Conservation (phyloP, 441 rosid genomes). For the Theobroma grandiflorum region DNA sequence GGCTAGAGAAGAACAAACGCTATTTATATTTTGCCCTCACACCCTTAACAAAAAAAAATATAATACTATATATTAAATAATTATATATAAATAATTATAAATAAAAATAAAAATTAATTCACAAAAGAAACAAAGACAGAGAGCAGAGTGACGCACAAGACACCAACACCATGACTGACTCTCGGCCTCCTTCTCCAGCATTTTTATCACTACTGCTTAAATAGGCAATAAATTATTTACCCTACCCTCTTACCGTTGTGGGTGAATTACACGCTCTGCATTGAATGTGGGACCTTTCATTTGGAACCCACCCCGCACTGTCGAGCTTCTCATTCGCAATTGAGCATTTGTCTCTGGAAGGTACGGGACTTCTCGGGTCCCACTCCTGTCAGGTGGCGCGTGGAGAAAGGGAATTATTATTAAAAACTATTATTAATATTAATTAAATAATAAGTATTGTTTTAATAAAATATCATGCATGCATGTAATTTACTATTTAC, state of each 20-base stretch:
- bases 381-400: background rate
- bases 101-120: background rate
- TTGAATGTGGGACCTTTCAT: background rate
- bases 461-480: background rate
- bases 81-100: background rate
- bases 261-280: constrained; percentile 4
- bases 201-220: background rate
- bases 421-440: background rate
- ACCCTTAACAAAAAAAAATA: background rate
- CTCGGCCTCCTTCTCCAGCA: background rate
- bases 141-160: constrained; percentile 19
- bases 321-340: background rate
- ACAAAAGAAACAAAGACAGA: background rate
- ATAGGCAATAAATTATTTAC: background rate
- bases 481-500: background rate
- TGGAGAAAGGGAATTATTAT: background rate
- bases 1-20: constrained; percentile 31
- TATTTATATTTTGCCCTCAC: constrained; percentile 10
- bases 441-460: too few relatives aligned
- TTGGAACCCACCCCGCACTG: background rate
- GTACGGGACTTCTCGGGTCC: background rate
- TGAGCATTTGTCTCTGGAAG: background rate
- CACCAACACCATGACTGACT: background rate
- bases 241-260: background rate
- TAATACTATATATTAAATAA: background rate